phyloP scores from a whole-genome alignment of 176 grass and related monocot species.

The Oryza brachyantha region DNA sequence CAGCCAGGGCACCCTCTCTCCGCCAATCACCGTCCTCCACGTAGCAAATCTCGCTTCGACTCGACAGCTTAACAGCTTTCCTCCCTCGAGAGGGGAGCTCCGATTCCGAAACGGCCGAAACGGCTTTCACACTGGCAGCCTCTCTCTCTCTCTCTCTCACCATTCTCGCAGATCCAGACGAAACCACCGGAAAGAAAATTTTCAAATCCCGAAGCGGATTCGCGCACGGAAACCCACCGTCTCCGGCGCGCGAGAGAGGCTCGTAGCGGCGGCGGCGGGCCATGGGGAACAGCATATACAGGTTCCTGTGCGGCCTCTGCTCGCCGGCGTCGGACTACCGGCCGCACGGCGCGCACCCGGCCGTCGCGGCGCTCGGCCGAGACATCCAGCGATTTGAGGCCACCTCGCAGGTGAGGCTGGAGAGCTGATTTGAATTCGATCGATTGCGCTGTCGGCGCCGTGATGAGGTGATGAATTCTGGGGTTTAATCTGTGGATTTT shows the following conservation, averaged over 20 bases:
- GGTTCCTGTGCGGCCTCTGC: slow-evolving; percentile 55
- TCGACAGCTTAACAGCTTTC: background rate
- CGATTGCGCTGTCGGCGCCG: background rate
- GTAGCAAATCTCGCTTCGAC: background rate
- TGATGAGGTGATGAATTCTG: background rate
- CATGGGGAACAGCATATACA: slow-evolving; percentile 89
- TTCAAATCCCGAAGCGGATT: slow-evolving; percentile 50
- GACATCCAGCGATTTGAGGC: slow-evolving; percentile 61
- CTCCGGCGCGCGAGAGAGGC: background rate
- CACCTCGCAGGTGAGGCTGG: slow-evolving; percentile 59
- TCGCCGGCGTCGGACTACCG: background rate
- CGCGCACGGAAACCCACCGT: background rate
- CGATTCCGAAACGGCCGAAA: slow-evolving; percentile 22
- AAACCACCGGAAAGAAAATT: background rate
- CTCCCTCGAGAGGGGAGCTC: slow-evolving; percentile 40
- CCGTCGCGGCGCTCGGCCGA: slow-evolving; percentile 58
- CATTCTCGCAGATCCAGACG: slow-evolving; percentile 30
- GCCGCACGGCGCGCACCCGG: slow-evolving; percentile 38
- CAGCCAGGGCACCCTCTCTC: background rate
- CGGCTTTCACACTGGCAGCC: background rate
- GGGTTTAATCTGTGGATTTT: slow-evolving; percentile 11
- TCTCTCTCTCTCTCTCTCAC: too few relatives aligned
- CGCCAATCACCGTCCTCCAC: background rate
- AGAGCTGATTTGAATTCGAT: background rate
- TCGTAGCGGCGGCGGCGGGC: background rate